Base-by-base conservation (phyloP, 1,284 basidiomycete species). In the Puccinia horiana region DNA sequence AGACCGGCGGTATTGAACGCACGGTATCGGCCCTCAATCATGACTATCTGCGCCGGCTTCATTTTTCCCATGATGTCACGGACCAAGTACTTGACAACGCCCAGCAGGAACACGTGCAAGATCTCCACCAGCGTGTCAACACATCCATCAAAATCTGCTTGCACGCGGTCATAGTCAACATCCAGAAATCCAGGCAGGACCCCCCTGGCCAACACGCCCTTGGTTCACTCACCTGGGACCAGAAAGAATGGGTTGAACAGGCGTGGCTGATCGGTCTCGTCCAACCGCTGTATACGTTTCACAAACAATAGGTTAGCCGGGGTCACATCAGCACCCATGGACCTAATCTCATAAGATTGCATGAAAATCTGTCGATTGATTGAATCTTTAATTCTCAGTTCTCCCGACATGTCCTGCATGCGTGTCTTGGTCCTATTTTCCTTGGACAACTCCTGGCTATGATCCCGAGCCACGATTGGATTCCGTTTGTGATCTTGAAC, bases 121-220 rank as follows among this genome's bases (percentile, higher is more conserved):
- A 54, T 54, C 9, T 75, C 49, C 16, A 75, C 54, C 2, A 47
- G 72, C 11, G 72, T 32, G 49, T 75, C 44, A 0, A 3, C 5
- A 56, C 54, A 35, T n/a, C 72, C 72, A 56, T 75, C 32, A 29
- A 75, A 75, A 9, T 8, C 72, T 75, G 32, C 67, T 23, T 14
- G 69, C 9, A 47, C 44, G 9, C 44, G 16, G 16, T 47, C 44
- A 47, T 9, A 47, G 20, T 54, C 5, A 11, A 23, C 9, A 18
- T 14, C 23, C 52, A 58, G n/a, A 32, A 11, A 32, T 8, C 16
- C 9, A 47, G 8, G 8, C 44, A 47, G 44, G 8, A 47, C 44
- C 44, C 8, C 44, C 16, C 16, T 47, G n/a, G n/a, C n/a, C n/a
- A n/a, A n/a, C 44, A 47, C 16, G 8, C 44, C 44, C 44, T 47